Conservation (phyloP, 2,329 filamentous ascomycete genomes). For the Monilinia vaccinii-corymbosi region DNA sequence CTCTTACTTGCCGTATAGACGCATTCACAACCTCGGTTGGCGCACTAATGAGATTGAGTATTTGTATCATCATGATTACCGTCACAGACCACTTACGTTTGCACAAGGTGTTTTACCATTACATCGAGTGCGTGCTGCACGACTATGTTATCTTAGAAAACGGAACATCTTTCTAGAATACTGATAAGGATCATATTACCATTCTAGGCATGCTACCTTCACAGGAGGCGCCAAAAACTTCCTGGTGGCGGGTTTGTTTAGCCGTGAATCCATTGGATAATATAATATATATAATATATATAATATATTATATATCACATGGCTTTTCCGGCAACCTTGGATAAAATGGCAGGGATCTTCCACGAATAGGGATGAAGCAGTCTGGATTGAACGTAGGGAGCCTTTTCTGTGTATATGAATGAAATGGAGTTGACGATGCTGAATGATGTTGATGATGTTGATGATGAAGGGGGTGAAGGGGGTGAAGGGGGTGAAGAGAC, state of each 20-base stretch:
- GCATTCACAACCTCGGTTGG: constrained; percentile 25
- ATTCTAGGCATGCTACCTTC: constrained; percentile 42
- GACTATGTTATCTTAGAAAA: constrained; percentile 26
- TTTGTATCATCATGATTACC: background rate
- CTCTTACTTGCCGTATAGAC: constrained; percentile 25
- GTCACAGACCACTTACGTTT: constrained; percentile 31
- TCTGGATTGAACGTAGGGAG: too few species aligned
- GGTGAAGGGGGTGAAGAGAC: too few species aligned
- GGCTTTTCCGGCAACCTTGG: background rate
- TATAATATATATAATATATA: too few species aligned
- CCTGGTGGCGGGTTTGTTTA: constrained; percentile 17
- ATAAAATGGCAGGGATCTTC: background rate
- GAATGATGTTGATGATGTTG: too few species aligned
- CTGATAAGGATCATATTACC: constrained; percentile 30
- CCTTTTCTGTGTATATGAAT: too few species aligned
- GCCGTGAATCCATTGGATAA: background rate
- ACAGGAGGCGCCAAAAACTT: constrained; percentile 35
- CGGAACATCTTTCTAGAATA: background rate
- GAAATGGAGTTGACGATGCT: too few species aligned
- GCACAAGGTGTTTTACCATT: constrained; percentile 37
- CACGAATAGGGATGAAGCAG: too few species aligned
- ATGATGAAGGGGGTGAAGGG: too few species aligned
- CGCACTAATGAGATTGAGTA: constrained; percentile 16
- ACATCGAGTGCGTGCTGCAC: constrained; percentile 38
- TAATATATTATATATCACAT: background rate